Conservation (phyloP, 148 eudicot genomes). For the Arctostaphylos glauca region DNA sequence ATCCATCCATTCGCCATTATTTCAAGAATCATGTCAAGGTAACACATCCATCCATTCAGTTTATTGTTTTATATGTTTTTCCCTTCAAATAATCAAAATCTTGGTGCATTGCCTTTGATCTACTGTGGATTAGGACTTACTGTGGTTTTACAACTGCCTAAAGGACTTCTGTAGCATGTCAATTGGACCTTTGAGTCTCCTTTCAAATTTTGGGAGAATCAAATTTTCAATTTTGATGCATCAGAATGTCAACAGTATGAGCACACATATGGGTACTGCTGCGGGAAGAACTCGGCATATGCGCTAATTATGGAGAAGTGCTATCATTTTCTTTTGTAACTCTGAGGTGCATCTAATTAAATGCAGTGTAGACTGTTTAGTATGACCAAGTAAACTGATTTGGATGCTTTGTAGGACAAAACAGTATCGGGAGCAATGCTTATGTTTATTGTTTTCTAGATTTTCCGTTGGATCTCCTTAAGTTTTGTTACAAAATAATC, state of each 20-base stretch:
- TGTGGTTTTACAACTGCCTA: not conserved
- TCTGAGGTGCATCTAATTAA: slow-evolving; percentile 4
- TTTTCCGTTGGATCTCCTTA: not conserved
- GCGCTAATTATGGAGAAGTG: not conserved
- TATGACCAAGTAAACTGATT: not conserved
- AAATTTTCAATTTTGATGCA: not conserved
- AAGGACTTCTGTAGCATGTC: not conserved
- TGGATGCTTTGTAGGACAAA: not conserved
- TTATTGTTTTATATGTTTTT: not conserved
- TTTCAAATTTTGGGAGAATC: not conserved
- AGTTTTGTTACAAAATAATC: not conserved
- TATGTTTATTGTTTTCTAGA: not conserved
- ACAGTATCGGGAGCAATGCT: not conserved
- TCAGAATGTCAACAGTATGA: not conserved
- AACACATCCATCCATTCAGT: slow-evolving; percentile 1
- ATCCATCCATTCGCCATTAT: slow-evolving; percentile 80
- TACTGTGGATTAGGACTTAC: not conserved
- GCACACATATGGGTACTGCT: not conserved
- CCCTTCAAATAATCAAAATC: not conserved
- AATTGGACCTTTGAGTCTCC: not conserved
- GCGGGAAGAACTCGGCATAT: not conserved
- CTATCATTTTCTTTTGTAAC: not conserved
- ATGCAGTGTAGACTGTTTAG: not conserved
- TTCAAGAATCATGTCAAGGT: slow-evolving; percentile 94
- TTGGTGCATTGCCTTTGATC: not conserved